Evolutionary conservation across 192 early-diverging fungal species (phyloP).

Genomic region (Radiomyces spectabilis): DNA sequence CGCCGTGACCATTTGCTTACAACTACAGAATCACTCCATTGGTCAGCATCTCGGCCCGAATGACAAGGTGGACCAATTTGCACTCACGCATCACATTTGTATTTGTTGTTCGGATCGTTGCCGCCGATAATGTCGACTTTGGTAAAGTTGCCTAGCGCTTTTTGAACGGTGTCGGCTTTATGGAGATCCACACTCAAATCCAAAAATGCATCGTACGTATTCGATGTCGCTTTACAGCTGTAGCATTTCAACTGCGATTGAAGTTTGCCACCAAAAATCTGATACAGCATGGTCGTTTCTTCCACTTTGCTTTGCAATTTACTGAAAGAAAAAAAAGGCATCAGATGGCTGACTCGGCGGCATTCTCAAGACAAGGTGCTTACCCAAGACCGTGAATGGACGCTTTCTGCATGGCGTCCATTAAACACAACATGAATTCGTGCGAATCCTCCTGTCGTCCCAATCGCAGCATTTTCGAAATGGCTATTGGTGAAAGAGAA

Average conservation of each 20-base stretch:
- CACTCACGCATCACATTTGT: constrained; percentile 66
- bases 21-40: constrained; percentile 49
- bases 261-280: constrained; percentile 78
- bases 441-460: constrained; percentile 88
- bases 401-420: constrained; percentile 65
- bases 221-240: constrained; percentile 62
- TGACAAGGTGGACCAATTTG: no score
- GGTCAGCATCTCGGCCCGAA: no score
- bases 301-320: constrained; percentile 66
- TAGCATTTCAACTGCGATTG: constrained; percentile 73
- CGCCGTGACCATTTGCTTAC: constrained; percentile 68
- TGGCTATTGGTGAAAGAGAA: constrained; percentile 24
- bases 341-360: neutral
- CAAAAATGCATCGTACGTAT: constrained; percentile 69
- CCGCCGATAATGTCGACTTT: constrained; percentile 54
- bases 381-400: constrained; percentile 38
- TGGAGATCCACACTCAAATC: constrained; percentile 77
- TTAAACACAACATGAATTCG: constrained; percentile 69
- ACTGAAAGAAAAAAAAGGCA: constrained; percentile 16
- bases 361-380: neutral
- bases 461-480: constrained; percentile 69
- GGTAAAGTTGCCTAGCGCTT: constrained; percentile 66
- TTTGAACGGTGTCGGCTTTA: constrained; percentile 50
- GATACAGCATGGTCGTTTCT: constrained; percentile 68
- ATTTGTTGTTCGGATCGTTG: constrained; percentile 47